Base-by-base conservation (phyloP, 169 alveolate genomes). In the Plasmodium chabaudi region DNA sequence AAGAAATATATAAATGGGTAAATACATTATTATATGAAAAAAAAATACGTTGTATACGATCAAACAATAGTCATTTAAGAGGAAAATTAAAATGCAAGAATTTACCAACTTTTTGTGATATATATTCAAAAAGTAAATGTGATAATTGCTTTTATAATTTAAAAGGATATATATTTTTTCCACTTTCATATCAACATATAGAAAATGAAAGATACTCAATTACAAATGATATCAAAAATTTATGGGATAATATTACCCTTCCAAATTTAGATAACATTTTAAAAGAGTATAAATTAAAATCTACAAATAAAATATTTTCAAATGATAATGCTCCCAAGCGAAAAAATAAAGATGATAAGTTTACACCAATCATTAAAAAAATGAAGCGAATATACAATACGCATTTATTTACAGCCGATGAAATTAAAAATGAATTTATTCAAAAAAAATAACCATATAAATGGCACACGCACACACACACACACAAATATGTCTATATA, bases 391-490 rank as follows among this genome's bases (percentile, higher is more conserved):
- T 92, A 13, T 89, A 92, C 23, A 92, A 92, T 59, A 92, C 95
- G 0, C 95, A 92, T 63, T 87, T 92, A 73, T 92, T 92, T 72
- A 92, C 95, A 9, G 94, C 95, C 5, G 95, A 92, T 15, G 95
- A 92, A 71, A 68, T 92, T 56, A 88, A 93, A 59, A 93, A 64
- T 68, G 93, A 64, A 12, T 69, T 72, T 46, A 86, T 61, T 10
- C 91, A 64, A 23, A 86, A 71, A 57, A 61, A 44, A 42, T 56
- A 42, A 21, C 15, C 25, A 21, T 56, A 19, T 1, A 12, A 19
- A n/a, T 56, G 93, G 7, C 7, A 34, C 42, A 34, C 42, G 4
- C 42, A 34, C 0, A 27, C 0, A 34, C 7, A 34, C 42, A 34
- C 42, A 34, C 42, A 34, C 0, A 27, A 3, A 34, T 34, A 5